Conservation (phyloP, 345 rosid species). For the Lepidium africanum region DNA sequence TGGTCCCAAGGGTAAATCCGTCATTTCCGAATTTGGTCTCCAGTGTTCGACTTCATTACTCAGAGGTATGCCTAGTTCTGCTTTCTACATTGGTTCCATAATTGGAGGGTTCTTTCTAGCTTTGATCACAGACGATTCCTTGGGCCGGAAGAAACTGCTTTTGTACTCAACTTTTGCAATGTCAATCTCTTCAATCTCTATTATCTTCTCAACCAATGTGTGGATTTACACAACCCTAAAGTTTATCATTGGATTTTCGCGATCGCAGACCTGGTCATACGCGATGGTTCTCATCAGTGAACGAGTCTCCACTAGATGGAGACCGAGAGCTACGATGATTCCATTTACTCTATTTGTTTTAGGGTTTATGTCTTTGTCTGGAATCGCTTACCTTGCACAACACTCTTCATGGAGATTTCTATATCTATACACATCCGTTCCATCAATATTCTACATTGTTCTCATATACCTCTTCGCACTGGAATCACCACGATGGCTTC, state of each 20-base stretch:
- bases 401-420: constrained; percentile 43
- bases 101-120: constrained; percentile 43
- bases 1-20: constrained; percentile 18
- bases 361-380: constrained; percentile 48
- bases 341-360: constrained; percentile 40
- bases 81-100: constrained; percentile 54
- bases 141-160: constrained; percentile 63
- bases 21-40: constrained; percentile 45
- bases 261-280: constrained; percentile 39
- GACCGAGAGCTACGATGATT: constrained; percentile 38
- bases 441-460: constrained; percentile 25
- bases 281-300: constrained; percentile 37
- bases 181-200: constrained; percentile 34
- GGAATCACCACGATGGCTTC: constrained; percentile 57
- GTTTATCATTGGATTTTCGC: constrained; percentile 40
- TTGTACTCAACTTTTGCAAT: constrained; percentile 34
- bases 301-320: constrained; percentile 35
- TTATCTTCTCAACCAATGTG: constrained; percentile 34
- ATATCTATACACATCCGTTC: constrained; percentile 36
- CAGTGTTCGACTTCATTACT: constrained; percentile 35
- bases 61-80: constrained; percentile 47
- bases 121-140: constrained; percentile 45
- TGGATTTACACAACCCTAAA: constrained; percentile 40
- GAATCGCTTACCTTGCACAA: constrained; percentile 28
- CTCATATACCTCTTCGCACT: constrained; percentile 26